Evolutionary conservation across 768 basidiomycete genomes (phyloP).

Genomic region (Xerocomus brunneocitrinus): DNA sequence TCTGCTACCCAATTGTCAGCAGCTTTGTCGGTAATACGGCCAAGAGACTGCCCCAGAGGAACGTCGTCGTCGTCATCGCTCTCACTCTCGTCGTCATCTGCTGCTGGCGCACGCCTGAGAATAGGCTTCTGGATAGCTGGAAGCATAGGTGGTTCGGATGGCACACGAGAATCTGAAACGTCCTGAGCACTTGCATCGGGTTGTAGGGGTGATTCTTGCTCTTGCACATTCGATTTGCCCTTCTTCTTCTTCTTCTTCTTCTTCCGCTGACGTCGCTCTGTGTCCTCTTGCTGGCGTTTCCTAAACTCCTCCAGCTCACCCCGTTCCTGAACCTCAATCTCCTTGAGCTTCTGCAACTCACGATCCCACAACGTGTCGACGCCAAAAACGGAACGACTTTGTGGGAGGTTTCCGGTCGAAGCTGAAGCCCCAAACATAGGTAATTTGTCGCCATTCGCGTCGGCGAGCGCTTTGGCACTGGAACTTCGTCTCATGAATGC

Average conservation of each 20-base stretch:
- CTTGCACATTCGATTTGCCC: conserved; percentile 45
- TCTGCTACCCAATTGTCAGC: conserved; percentile 43
- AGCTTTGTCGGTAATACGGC: conserved; percentile 19
- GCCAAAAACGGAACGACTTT: conserved; percentile 82
- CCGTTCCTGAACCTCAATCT: conserved; percentile 69
- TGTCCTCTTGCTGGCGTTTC: conserved; percentile 43
- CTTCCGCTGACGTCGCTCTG: conserved; percentile 32
- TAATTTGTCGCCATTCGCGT: conserved; percentile 45
- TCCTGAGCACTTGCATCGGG: conserved; percentile 34
- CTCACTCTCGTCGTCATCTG: conserved; percentile 43
- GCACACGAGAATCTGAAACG: conserved; percentile 12
- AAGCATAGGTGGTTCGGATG: conserved; percentile 27
- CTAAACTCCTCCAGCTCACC: conserved; percentile 49
- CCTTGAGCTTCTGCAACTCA: conserved; percentile 75
- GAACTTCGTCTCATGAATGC: conserved; percentile 47
- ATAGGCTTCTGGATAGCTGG: conserved; percentile 35
- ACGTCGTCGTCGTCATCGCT: conserved; percentile 39
- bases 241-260: conserved; percentile 31
- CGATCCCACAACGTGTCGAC: conserved; percentile 91
- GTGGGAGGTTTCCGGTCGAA: conserved; percentile 33
- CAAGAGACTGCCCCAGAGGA: conserved; percentile 18
- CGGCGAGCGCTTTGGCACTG: conserved; percentile 60
- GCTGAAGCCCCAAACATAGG: conserved; percentile 30
- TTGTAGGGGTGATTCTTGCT: conserved; percentile 31
- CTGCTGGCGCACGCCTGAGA: conserved; percentile 27